Evolutionary conservation across 2,329 filamentous ascomycete species (phyloP).

Genomic region (Cytospora piceae): DNA sequence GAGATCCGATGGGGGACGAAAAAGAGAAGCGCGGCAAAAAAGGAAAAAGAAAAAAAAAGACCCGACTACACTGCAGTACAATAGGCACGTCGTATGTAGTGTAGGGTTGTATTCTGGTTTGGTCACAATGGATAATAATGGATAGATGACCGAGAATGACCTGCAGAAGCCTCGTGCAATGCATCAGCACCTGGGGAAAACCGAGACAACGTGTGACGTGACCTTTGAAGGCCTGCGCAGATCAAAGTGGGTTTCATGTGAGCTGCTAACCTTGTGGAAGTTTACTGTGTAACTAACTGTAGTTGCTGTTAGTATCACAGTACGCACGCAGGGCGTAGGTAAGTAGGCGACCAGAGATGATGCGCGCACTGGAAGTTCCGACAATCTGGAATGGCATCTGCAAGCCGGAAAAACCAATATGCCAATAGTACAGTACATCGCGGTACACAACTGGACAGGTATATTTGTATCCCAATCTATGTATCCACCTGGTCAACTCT

Average conservation of each 20-base stretch:
- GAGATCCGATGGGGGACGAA: neutral
- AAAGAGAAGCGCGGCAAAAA: neutral
- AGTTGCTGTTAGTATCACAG: too few species aligned
- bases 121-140: neutral
- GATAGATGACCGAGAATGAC: neutral
- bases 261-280: neutral
- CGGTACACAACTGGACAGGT: neutral
- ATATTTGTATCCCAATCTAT: too few species aligned
- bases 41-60: neutral
- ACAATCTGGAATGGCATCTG: neutral
- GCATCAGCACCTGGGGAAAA: neutral
- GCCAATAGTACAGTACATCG: neutral
- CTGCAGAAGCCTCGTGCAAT: conserved; percentile 1
- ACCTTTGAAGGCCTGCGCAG: neutral
- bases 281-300: too few species aligned
- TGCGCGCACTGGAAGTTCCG: neutral
- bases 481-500: too few species aligned
- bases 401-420: neutral
- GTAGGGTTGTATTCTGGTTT: too few species aligned
- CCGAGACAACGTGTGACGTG: neutral
- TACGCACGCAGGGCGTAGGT: too few species aligned
- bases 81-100: too few species aligned
- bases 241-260: neutral
- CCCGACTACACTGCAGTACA: too few species aligned
- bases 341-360: neutral